phyloP scores from a whole-genome alignment of 2,329 filamentous ascomycete species.

The Aureobasidium sp. region DNA sequence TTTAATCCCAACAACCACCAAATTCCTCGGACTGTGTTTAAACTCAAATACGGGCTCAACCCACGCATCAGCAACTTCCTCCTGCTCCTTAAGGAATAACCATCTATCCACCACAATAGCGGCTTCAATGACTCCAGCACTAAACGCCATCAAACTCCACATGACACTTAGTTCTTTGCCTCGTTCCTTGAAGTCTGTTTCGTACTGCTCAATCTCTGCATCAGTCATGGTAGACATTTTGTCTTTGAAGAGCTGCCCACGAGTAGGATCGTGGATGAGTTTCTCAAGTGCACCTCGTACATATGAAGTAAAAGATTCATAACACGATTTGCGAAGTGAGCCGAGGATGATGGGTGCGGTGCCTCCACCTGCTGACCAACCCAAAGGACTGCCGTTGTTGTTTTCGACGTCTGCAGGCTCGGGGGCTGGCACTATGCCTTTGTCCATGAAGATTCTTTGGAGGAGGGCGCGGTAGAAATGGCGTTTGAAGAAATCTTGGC shows the following conservation, averaged over 20 bases:
- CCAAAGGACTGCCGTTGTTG: slow-evolving; percentile 28
- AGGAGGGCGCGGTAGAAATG: slow-evolving; percentile 90
- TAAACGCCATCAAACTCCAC: slow-evolving; percentile 96
- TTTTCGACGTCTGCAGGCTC: slow-evolving; percentile 47
- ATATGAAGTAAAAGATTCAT: slow-evolving; percentile 67
- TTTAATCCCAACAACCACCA: slow-evolving; percentile 91
- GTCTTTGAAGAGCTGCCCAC: slow-evolving; percentile 53
- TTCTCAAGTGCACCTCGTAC: slow-evolving; percentile 75
- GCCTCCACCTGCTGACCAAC: slow-evolving; percentile 37
- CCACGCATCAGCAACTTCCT: slow-evolving; percentile 67
- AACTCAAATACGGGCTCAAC: slow-evolving; percentile 94
- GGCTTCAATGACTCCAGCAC: slow-evolving; percentile 80
- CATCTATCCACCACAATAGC: slow-evolving; percentile 87
- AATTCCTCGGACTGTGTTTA: slow-evolving; percentile 72
- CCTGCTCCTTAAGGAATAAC: slow-evolving; percentile 75
- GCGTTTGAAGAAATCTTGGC: slow-evolving; percentile 75
- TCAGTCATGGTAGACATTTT: slow-evolving; percentile 65
- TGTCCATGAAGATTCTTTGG: slow-evolving; percentile 87
- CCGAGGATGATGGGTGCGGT: slow-evolving; percentile 82
- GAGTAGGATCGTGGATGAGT: slow-evolving; percentile 54
- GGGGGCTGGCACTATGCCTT: slow-evolving; percentile 62
- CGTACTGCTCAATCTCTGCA: slow-evolving; percentile 67
- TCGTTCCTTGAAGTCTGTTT: slow-evolving; percentile 53
- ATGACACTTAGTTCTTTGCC: slow-evolving; percentile 79
- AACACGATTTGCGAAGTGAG: slow-evolving; percentile 72